Evolutionary conservation across 2,329 filamentous ascomycete species (phyloP).

Genomic region (Claviceps sp.): DNA sequence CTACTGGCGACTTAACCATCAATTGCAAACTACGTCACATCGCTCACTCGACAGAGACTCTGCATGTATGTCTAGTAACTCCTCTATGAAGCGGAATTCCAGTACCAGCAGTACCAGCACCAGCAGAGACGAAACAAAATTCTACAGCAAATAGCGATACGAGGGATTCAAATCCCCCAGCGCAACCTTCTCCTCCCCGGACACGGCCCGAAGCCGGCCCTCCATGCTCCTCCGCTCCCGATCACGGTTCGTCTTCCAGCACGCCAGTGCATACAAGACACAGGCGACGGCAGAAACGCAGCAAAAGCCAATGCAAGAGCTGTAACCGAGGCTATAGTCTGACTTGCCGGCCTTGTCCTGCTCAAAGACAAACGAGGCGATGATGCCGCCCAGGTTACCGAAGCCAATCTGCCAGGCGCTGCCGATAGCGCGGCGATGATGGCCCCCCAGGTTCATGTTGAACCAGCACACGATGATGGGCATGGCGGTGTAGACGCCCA

Average conservation of each 20-base stretch:
- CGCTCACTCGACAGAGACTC: no score
- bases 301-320: slow-evolving; percentile 53
- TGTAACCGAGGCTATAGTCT: slow-evolving; percentile 56
- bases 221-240: slow-evolving; percentile 37
- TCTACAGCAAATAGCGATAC: slow-evolving; percentile 44
- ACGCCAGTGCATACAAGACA: slow-evolving; percentile 43
- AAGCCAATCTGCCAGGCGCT: slow-evolving; percentile 68
- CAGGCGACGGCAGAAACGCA: slow-evolving; percentile 49
- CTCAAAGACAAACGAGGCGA: slow-evolving; percentile 59
- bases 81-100: no score
- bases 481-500: slow-evolving; percentile 77
- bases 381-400: slow-evolving; percentile 68
- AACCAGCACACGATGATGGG: slow-evolving; percentile 78
- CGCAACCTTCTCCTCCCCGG: slow-evolving; percentile 48
- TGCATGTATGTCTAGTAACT: no score
- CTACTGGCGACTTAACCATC: no score
- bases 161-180: slow-evolving; percentile 46
- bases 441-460: slow-evolving; percentile 65
- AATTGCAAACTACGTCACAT: no score
- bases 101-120: background rate
- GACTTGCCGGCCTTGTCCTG: slow-evolving; percentile 49
- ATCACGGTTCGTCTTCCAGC: slow-evolving; percentile 46
- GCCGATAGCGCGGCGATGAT: slow-evolving; percentile 56
- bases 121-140: background rate
- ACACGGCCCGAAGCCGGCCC: slow-evolving; percentile 22